Percentiles rank a stretch among this genome's conserved stretches.
Evolutionary conservation across 2,329 filamentous ascomycete genomes (phyloP).

Genomic region (Diaporthe citriasiana): DNA sequence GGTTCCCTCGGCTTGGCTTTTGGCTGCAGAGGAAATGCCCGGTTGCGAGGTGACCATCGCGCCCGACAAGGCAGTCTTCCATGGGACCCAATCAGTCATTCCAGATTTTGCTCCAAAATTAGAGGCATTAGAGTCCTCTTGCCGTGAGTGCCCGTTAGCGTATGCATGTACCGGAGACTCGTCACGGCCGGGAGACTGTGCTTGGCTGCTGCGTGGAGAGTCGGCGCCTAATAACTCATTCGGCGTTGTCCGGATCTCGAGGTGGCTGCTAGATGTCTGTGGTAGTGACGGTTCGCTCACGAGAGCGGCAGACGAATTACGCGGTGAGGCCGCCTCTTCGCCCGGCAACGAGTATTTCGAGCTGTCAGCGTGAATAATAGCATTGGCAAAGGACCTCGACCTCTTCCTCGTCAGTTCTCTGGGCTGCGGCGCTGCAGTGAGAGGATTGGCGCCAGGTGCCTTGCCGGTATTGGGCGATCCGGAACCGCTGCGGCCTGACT

Average conservation of each 20-base stretch:
- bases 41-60: slow-evolving; percentile 39
- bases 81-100: slow-evolving; percentile 62
- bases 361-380: slow-evolving; percentile 58
- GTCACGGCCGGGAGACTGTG: slow-evolving; percentile 46
- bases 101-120: slow-evolving; percentile 53
- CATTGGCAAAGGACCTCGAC: slow-evolving; percentile 60
- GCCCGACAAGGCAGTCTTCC: slow-evolving; percentile 53
- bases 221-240: slow-evolving; percentile 45
- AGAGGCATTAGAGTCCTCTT: slow-evolving; percentile 47
- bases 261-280: slow-evolving; percentile 67
- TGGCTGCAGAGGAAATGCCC: slow-evolving; percentile 25
- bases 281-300: slow-evolving; percentile 70
- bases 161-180: slow-evolving; percentile 39
- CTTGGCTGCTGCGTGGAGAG: slow-evolving; percentile 46
- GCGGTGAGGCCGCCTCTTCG: slow-evolving; percentile 50
- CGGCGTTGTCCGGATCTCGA: slow-evolving; percentile 59
- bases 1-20: slow-evolving; percentile 69
- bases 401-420: slow-evolving; percentile 49
- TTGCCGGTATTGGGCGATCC: slow-evolving; percentile 45
- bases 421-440: slow-evolving; percentile 1
- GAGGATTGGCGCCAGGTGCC: slow-evolving; percentile 43
- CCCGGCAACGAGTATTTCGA: slow-evolving; percentile 52
- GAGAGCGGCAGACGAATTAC: slow-evolving; percentile 58
- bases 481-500: slow-evolving; percentile 48
- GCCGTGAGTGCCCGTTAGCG: slow-evolving; percentile 46